Base-by-base conservation (phyloP, 2,329 filamentous ascomycete species). In the Didymella glomerata region DNA sequence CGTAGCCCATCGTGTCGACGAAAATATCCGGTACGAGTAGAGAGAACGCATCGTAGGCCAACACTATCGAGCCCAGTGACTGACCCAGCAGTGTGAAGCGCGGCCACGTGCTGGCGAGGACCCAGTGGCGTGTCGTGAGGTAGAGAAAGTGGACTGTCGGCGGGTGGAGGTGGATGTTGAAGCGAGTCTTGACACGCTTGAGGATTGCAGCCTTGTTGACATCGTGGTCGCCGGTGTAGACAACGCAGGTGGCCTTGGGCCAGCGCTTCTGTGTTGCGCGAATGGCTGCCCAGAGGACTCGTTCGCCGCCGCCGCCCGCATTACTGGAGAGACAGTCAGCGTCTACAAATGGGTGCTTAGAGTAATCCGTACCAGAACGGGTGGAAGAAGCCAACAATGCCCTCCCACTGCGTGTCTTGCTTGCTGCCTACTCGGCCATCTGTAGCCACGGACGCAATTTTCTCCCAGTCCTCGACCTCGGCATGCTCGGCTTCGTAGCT, bases 1-100 rank as follows among this genome's bases (percentile, higher is more conserved):
- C 93, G 72, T 97, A 99, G 62, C 95, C 95, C 93, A 99, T 97
- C 2, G 95, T 99, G 74, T 99, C 95, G 68, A 99, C 84, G 75
- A 98, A 97, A 51, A 98, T 85, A 76, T 99, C 95, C 0, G 95
- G 95, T 0, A 94, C 91, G 2, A 98, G 84, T 2, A 97, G 86
- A n/a, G 87, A 89, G 76, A 99, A 95, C 11, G 94, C 94, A 72
- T 99, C 94, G 83, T 92, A 95, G 25, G 91, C 93, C 53, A 99
- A 83, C 27, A 97, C 75, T 45, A 99, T 74, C 6, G 93, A 97
- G 41, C 95, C 95, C 3, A 98, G 73, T 2, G 92, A 96, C 77
- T 99, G 95, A n/a, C 94, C 93, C 3, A 97, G 83, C 4, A 99
- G 86, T 0, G 95, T 99, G 78, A 98, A 95, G 71, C 88, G 90